Evolutionary conservation across 202 grass and related monocot species (phyloP), one percentile per base, ranked within the genome.

Genomic region (Zoysia matrella): DNA sequence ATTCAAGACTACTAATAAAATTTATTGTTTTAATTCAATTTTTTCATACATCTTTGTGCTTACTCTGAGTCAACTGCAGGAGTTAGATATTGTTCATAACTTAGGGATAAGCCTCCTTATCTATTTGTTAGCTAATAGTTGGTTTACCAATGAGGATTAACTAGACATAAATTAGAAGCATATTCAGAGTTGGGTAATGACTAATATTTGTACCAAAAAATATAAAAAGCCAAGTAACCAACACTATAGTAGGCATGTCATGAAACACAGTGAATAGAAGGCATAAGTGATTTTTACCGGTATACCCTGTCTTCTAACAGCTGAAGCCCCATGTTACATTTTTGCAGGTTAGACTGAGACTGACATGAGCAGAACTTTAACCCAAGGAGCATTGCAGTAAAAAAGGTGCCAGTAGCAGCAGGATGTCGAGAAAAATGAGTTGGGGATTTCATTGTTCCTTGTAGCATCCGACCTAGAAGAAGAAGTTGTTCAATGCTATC

Each of bases 401-500:
- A 98, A 80, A 98, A 98, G 62, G 96, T 92, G 71, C 96, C 92
- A 15, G 92, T 88, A 76, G 96, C 96, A 68, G 86, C 96, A 51
- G 96, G 96, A 90, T 98, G 96, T 63, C 13, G 86, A 95, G 96
- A 98, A 88, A 98, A 98, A 82, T 93, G 90, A 70, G 67, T 58
- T 72, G 92, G 85, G 65, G 91, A 98, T 81, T 93, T 98, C 96
- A 98, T 98, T 44, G 83, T 98, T 84, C 96, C 96, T 90, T 98
- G 96, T 82, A 98, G 78, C 90, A 98, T 86, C 65, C 96, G 91
- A 67, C 90, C 91, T 70, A 98, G 75, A 88, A 98, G 96, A 74
- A 98, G 80, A 84, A 98, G 90, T 83, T 98, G 96, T 73, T 95
- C 96, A 60, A 98, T 92, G 70, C 96, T 98, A 82, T 98, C 96